Evolutionary conservation across 164 flowering plant species (phyloP).

Genomic region (Santalum album): DNA sequence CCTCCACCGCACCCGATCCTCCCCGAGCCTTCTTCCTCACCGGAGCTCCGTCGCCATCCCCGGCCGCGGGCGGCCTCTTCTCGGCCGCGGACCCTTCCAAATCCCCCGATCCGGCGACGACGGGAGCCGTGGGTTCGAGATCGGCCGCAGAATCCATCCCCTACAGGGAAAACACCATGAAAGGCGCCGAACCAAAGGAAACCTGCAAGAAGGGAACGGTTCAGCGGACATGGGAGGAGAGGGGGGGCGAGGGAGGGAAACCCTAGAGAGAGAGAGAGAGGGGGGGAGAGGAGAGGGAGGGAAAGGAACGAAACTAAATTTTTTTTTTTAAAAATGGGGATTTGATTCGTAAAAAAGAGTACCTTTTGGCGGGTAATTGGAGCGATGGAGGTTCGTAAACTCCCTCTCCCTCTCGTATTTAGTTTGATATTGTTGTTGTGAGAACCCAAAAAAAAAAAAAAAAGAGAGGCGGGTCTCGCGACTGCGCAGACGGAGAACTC

Average conservation of each 20-base stretch:
- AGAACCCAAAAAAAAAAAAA: too few species aligned
- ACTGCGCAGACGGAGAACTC: too few species aligned
- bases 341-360: too few species aligned
- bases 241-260: constrained; percentile 1
- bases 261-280: constrained; percentile 2
- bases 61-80: constrained; percentile 18
- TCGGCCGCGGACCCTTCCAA: constrained; percentile 6
- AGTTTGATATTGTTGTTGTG: too few species aligned
- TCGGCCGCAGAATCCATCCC: constrained; percentile 11
- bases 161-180: background rate
- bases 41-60: constrained; percentile 7
- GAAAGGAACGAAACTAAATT: background rate
- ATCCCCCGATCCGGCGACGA: constrained; percentile 10
- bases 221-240: constrained; percentile 5
- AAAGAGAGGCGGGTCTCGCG: too few species aligned
- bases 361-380: too few species aligned
- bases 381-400: too few species aligned
- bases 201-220: constrained; percentile 11
- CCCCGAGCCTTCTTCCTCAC: constrained; percentile 25
- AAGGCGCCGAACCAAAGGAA: background rate
- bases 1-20: constrained; percentile 12
- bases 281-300: background rate
- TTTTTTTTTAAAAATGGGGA: too few species aligned
- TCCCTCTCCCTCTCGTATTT: too few species aligned
- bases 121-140: constrained; percentile 3